These are phyloP conservation scores for Solanum hybrid DNA, from an alignment of 305 asterid genomes.

Conservation along the genomic window DNA sequence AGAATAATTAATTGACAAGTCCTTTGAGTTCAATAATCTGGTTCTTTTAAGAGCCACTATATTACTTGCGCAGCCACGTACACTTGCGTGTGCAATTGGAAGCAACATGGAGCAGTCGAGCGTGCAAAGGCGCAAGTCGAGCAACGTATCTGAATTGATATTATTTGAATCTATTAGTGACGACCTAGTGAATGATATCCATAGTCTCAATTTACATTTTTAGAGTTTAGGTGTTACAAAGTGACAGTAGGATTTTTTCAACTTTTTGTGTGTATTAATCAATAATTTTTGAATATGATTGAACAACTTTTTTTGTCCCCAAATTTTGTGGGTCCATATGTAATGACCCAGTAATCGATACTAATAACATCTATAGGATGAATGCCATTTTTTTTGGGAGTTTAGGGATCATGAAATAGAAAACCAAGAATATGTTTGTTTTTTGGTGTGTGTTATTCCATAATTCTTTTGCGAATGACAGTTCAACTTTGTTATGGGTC, in stretches of 20 bases:
- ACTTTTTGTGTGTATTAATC: neutral
- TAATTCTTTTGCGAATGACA: rapidly evolving
- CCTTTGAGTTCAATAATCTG: too few species aligned
- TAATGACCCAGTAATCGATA: neutral
- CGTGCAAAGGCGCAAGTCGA: too few species aligned
- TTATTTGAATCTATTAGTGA: too few species aligned
- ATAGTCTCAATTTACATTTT: neutral
- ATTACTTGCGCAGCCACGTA: too few species aligned
- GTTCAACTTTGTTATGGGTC: neutral
- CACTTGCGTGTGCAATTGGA: too few species aligned
- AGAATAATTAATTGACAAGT: too few species aligned
- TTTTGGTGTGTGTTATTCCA: too few species aligned
- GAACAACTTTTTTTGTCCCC: neutral
- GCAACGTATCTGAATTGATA: too few species aligned
- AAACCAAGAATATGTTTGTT: rapidly evolving
- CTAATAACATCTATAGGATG: neutral
- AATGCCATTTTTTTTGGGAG: neutral
- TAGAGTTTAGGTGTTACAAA: neutral
- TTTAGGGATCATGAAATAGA: neutral
- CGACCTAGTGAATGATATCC: neutral
- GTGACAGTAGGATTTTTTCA: neutral
- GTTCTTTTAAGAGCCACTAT: too few species aligned
- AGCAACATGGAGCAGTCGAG: too few species aligned
- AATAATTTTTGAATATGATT: neutral
- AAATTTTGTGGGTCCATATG: neutral